A percentile compares a stretch with the other conserved stretches of the same genome.
These are phyloP conservation scores for Gastrolobium villosum DNA, from an alignment of 306 rosid species.

Conservation along the genomic window DNA sequence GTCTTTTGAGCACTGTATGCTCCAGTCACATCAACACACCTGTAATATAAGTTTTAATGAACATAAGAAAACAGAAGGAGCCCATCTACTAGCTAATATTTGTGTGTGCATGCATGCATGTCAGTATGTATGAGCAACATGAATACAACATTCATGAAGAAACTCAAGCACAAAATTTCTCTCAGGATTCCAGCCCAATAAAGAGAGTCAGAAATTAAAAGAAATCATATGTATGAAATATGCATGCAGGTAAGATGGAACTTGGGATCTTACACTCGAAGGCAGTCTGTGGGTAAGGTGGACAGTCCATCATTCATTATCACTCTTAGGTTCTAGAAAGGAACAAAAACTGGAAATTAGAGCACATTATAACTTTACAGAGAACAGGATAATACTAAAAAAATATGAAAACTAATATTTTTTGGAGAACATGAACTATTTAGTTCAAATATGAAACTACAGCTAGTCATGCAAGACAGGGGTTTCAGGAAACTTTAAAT, in stretches of 20 bases:
- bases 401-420: neutral
- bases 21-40: slow-evolving; percentile 94
- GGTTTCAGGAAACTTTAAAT: slow-evolving; percentile 21
- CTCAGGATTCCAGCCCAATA: slow-evolving; percentile 14
- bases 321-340: slow-evolving; percentile 75
- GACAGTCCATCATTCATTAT: slow-evolving; percentile 97
- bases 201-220: slow-evolving; percentile 20
- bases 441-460: slow-evolving; percentile 26
- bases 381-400: slow-evolving; percentile 15
- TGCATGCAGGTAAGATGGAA: slow-evolving; percentile 20
- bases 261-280: slow-evolving; percentile 78
- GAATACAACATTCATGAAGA: slow-evolving; percentile 17
- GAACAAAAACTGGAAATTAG: slow-evolving; percentile 43
- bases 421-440: slow-evolving; percentile 25
- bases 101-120: neutral
- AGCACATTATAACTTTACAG: slow-evolving; percentile 15
- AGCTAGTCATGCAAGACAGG: slow-evolving; percentile 23
- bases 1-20: slow-evolving; percentile 98
- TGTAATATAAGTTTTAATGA: slow-evolving; percentile 58
- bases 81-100: neutral
- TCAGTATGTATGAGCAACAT: neutral
- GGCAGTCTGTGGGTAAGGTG: slow-evolving; percentile 82
- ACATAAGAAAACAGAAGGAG: slow-evolving; percentile 32
- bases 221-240: neutral
- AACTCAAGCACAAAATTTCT: neutral